Percentiles rank a stretch among this genome's conserved stretches.
Evolutionary conservation across 1,284 basidiomycete species (phyloP).

Genomic region (Cutaneotrichosporon cyanovorans): DNA sequence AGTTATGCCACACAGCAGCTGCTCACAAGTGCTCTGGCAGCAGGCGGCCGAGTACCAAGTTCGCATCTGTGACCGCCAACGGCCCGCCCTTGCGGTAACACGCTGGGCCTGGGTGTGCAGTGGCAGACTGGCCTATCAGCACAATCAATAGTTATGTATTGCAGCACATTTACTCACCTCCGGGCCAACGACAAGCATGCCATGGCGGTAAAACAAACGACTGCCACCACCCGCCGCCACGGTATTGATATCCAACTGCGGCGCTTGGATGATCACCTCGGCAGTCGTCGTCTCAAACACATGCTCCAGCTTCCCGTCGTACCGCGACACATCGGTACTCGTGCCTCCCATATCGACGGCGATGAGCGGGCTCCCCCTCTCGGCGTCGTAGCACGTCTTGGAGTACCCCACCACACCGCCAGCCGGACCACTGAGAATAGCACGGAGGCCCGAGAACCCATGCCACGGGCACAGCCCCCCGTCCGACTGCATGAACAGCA

Average conservation of each 20-base stretch:
- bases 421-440: conserved; percentile 47
- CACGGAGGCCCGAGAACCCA: conserved; percentile 31
- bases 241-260: conserved; percentile 51
- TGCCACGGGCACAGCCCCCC: conserved; percentile 42
- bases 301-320: conserved; percentile 27
- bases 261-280: conserved; percentile 63
- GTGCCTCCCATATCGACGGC: conserved; percentile 60
- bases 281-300: conserved; percentile 65
- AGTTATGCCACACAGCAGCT: background rate
- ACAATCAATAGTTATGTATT: background rate
- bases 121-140: conserved; percentile 29
- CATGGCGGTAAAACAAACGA: conserved; percentile 37
- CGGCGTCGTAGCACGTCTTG: conserved; percentile 33
- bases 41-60: conserved; percentile 40
- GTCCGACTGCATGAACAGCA: conserved; percentile 48
- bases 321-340: conserved; percentile 53
- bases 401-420: conserved; percentile 51
- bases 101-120: conserved; percentile 48
- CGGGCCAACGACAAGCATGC: conserved; percentile 23
- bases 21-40: conserved; percentile 50
- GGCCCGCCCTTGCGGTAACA: conserved; percentile 41
- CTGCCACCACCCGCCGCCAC: conserved; percentile 43
- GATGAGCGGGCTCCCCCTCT: conserved; percentile 31
- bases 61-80: conserved; percentile 42
- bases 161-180: conserved; percentile 3